Percentiles rank a stretch among this genome's conserved stretches.
Conservation (phyloP, 768 basidiomycete genomes). For the Russula sp. region DNA sequence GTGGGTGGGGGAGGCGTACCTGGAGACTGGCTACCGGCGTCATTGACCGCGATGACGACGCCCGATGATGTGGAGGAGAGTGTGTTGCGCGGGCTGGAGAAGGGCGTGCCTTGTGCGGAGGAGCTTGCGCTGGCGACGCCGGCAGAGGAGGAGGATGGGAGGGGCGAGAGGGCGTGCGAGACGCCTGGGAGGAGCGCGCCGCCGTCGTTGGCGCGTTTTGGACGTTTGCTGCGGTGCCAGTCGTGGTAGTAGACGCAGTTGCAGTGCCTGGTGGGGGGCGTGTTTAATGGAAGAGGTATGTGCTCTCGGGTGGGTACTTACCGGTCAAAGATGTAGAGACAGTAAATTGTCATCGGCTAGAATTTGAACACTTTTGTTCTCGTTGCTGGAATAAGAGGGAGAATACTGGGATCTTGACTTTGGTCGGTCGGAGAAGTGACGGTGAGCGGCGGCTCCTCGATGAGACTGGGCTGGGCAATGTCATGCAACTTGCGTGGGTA, state of each 20-base stretch:
- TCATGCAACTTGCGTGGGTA: too few species aligned
- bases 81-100: constrained; percentile 58
- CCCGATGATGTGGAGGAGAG: constrained; percentile 58
- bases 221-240: constrained; percentile 77
- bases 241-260: constrained; percentile 92
- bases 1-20: constrained; percentile 23
- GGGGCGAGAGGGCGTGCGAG: constrained; percentile 53
- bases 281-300: not conserved
- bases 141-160: constrained; percentile 6
- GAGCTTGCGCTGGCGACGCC: constrained; percentile 18
- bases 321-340: constrained; percentile 93
- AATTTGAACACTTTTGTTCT: not conserved
- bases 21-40: constrained; percentile 20
- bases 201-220: constrained; percentile 64
- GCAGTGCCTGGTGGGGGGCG: constrained; percentile 59
- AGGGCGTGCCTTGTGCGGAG: constrained; percentile 30
- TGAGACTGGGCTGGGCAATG: too few species aligned
- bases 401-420: too few species aligned
- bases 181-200: constrained; percentile 70
- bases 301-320: constrained; percentile 28
- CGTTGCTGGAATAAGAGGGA: too few species aligned
- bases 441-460: too few species aligned
- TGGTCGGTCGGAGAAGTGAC: too few species aligned
- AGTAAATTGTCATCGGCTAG: constrained; percentile 66
- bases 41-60: constrained; percentile 54